Base-by-base conservation (phyloP, 805 yeast genomes). In the Helenozyma baotianmanensis region DNA sequence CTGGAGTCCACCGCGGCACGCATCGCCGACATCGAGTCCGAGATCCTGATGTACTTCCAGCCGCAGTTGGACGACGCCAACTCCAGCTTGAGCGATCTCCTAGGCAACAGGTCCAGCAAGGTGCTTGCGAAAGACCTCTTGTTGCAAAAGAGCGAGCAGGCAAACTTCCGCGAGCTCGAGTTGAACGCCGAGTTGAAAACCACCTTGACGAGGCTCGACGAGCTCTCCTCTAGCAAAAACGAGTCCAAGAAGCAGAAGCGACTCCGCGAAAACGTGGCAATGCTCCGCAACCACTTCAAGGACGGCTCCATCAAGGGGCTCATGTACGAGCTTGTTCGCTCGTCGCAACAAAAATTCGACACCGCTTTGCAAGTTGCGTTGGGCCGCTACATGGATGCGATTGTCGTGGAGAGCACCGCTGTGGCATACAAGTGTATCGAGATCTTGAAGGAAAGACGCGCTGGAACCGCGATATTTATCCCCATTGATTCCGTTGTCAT, bases 401-500 rank as follows among this genome's bases (percentile, higher is more conserved):
- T 92, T 12, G 72, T 92, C 13, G 98, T 92, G 5, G 95, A 87
- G 45, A 72, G 72, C 17, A 62, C 78, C 5, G 54, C 75, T 8
- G 71, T 80, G 14, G 95, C 94, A 1, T 74, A 78, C 36, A 78
- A 78, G 40, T 85, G 95, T 53, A 82, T 92, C 41, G 75, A 77
- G 7, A 82, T 81, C 36, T 63, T 90, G 53, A 85, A 87, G 48
- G 89, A 84, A 43, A 90, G 90, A 52, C 72, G 96, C 43, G 67
- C 82, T 9, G 97, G 97, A 29, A 70, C 74, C 6, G 88, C 92
- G 1, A 78, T 94, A 1, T 89, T 92, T 48, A 82, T 92, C 38
- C 97, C 98, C 0, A 61, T 92, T 32, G 92, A 88, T 49, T 71
- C 88, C 2, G 79, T 92, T 21, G 43, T 50, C 11, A 73, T 68